Conservation (phyloP, 208 protist genomes). For the Balamuthia mandrillaris region DNA sequence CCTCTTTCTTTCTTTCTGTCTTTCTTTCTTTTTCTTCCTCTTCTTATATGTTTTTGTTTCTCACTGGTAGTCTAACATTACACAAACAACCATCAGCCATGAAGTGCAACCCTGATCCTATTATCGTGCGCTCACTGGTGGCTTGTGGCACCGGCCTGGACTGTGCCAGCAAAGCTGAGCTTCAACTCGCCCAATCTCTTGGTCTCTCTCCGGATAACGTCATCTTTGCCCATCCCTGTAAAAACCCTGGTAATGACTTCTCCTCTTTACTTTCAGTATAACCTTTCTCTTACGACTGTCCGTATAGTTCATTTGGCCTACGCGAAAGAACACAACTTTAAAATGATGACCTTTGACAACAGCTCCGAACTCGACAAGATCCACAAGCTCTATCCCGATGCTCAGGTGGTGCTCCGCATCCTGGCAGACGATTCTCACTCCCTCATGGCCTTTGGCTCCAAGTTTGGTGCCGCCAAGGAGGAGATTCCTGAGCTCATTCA, state of each 20-base stretch:
- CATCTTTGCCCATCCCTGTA: conserved; percentile 86
- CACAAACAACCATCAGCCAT: too few relatives aligned
- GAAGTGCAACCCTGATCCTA: conserved; percentile 80
- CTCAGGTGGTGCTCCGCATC: conserved; percentile 75
- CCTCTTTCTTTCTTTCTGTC: too few relatives aligned
- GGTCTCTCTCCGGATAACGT: conserved; percentile 69
- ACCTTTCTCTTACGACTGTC: too few relatives aligned
- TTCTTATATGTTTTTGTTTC: too few relatives aligned
- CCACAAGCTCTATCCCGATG: conserved; percentile 66
- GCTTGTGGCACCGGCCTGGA: conserved; percentile 74
- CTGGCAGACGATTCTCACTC: conserved; percentile 68
- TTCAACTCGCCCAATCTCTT: conserved; percentile 56
- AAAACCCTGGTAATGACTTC: too few relatives aligned
- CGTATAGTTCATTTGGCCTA: conserved; percentile 61
- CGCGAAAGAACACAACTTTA: conserved; percentile 56
- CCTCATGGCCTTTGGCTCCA: conserved; percentile 71
- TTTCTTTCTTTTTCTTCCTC: too few relatives aligned
- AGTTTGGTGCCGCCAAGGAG: conserved; percentile 75
- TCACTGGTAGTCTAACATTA: too few relatives aligned
- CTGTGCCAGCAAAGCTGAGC: conserved; percentile 78
- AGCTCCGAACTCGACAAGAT: conserved; percentile 76
- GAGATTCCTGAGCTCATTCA: conserved; percentile 51
- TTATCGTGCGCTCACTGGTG: conserved; percentile 64
- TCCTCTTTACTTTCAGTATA: too few relatives aligned
- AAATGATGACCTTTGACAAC: conserved; percentile 81